Conservation (phyloP, 257 asterid species). For the Capsicum baccatum region DNA sequence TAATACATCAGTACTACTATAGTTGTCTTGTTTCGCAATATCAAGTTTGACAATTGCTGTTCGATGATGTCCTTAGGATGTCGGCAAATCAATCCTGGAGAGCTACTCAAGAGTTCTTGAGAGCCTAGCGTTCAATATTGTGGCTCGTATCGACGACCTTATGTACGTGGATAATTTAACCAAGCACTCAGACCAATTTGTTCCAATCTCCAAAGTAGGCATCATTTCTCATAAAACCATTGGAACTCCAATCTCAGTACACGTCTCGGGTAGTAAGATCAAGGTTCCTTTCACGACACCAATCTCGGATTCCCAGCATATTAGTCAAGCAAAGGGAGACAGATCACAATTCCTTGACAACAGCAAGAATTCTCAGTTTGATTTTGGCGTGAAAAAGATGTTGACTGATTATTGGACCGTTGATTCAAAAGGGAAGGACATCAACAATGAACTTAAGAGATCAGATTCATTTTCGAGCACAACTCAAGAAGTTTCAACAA, state of each 20-base stretch:
- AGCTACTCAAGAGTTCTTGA: constrained; percentile 85
- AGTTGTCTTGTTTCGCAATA: not conserved
- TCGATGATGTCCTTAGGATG: constrained; percentile 54
- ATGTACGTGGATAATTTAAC: constrained; percentile 75
- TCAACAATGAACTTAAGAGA: constrained; percentile 36
- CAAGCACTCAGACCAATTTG: constrained; percentile 66
- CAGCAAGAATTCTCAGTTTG: constrained; percentile 31
- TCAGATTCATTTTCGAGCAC: constrained; percentile 50
- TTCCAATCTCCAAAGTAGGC: constrained; percentile 38
- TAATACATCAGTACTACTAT: not conserved
- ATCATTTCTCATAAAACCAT: constrained; percentile 46
- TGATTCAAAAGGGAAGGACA: constrained; percentile 55
- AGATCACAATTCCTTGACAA: not conserved
- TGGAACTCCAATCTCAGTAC: constrained; percentile 38
- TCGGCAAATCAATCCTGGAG: constrained; percentile 81
- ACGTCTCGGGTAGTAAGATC: constrained; percentile 14
- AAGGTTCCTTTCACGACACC: constrained; percentile 25
- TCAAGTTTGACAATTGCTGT: not conserved
- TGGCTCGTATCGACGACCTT: constrained; percentile 76
- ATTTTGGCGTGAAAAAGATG: constrained; percentile 65
- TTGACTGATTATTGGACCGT: constrained; percentile 69
- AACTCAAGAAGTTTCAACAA: constrained; percentile 46
- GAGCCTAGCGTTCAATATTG: constrained; percentile 81
- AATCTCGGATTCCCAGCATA: constrained; percentile 49
- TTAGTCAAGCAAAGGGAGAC: constrained; percentile 21